These are phyloP conservation scores for Maudiozyma serrabonitensis DNA, from an alignment of 805 yeast genomes.

Conservation along the genomic window DNA sequence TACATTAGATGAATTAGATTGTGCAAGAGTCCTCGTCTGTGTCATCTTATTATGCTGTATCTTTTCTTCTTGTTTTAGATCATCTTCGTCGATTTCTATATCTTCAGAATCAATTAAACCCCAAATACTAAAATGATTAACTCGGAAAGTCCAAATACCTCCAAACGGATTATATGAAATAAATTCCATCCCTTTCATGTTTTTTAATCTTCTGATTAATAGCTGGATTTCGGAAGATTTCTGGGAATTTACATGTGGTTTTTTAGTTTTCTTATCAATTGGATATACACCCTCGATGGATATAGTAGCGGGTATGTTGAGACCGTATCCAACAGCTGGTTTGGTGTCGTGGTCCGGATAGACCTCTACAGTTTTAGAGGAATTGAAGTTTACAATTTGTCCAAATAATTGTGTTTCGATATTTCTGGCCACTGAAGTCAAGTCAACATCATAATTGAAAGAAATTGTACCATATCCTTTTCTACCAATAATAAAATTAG, in stretches of 20 bases:
- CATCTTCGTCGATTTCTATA: constrained; percentile 44
- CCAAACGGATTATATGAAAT: constrained; percentile 68
- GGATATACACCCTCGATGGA: constrained; percentile 57
- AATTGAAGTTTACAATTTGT: constrained; percentile 37
- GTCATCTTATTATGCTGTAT: background rate
- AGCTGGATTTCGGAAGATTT: constrained; percentile 35
- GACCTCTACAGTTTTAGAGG: constrained; percentile 45
- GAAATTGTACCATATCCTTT: constrained; percentile 58
- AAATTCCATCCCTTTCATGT: constrained; percentile 62
- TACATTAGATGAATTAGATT: constrained; percentile 3
- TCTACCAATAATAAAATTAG: constrained; percentile 61
- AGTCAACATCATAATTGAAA: constrained; percentile 59
- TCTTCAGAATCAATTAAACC: constrained; percentile 68
- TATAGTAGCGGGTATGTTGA: constrained; percentile 70
- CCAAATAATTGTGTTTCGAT: constrained; percentile 32
- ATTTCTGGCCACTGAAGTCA: constrained; percentile 40
- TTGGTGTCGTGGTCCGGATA: constrained; percentile 45
- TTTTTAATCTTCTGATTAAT: constrained; percentile 43
- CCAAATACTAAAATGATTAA: constrained; percentile 91
- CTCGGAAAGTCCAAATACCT: constrained; percentile 71
- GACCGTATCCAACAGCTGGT: constrained; percentile 57
- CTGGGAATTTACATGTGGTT: constrained; percentile 23
- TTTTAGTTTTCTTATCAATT: constrained; percentile 23
- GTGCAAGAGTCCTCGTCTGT: constrained; percentile 9
- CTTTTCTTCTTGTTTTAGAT: constrained; percentile 18